These are phyloP conservation scores for Xylaria sp. DNA, from an alignment of 2,329 filamentous ascomycete genomes.

Conservation along the genomic window DNA sequence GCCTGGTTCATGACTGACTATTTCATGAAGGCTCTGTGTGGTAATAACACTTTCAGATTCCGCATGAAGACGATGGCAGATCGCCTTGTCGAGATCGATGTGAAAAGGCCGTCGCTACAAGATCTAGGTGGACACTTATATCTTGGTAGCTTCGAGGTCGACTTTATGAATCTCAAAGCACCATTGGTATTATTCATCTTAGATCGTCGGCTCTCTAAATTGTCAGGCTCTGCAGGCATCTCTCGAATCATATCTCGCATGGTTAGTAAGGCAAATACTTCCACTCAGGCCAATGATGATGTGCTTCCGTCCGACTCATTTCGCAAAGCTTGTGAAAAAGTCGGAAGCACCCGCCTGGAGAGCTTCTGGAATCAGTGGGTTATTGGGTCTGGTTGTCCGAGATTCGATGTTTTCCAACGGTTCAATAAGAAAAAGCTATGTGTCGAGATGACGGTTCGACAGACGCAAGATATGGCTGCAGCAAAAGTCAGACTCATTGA, in stretches of 20 bases:
- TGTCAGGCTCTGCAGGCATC: constrained; percentile 84
- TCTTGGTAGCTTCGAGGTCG: constrained; percentile 83
- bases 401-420: constrained; percentile 83
- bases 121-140: constrained; percentile 81
- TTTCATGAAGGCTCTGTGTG: constrained; percentile 89
- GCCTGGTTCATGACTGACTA: constrained; percentile 95
- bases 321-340: constrained; percentile 84
- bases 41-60: constrained; percentile 94
- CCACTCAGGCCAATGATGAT: constrained; percentile 69
- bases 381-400: constrained; percentile 85
- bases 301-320: constrained; percentile 81
- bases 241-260: constrained; percentile 87
- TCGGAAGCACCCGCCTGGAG: constrained; percentile 86
- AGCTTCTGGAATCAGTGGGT: constrained; percentile 96
- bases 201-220: constrained; percentile 89
- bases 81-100: constrained; percentile 81
- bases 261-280: constrained; percentile 83
- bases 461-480: constrained; percentile 68
- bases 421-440: constrained; percentile 99
- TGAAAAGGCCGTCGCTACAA: constrained; percentile 82
- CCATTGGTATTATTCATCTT: constrained; percentile 92
- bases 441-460: constrained; percentile 88
- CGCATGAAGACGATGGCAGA: constrained; percentile 88
- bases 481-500: constrained; percentile 65
- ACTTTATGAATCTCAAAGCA: constrained; percentile 92